Evolutionary conservation across 2,329 filamentous ascomycete genomes (phyloP).

Genomic region (Cladosporium colombiae): DNA sequence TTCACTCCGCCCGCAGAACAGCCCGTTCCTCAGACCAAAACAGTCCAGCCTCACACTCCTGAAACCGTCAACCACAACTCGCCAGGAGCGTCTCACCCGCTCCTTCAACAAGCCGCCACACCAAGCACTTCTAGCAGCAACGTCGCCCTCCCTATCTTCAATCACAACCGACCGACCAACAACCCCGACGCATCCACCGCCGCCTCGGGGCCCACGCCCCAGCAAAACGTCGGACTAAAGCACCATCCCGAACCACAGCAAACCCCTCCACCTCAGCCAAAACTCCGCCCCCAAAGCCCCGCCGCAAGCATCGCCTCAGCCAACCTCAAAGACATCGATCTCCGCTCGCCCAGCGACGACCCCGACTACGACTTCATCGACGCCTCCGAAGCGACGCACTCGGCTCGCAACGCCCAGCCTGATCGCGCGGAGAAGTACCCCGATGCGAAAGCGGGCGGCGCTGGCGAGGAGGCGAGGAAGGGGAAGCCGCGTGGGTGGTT

Average conservation of each 20-base stretch:
- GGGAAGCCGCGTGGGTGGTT: background rate
- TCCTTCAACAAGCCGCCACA: background rate
- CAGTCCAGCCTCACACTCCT: background rate
- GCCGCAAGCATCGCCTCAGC: background rate
- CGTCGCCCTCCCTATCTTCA: background rate
- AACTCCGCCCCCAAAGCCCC: background rate
- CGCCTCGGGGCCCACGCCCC: background rate
- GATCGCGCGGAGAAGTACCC: constrained; percentile 28
- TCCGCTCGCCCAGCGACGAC: constrained; percentile 20
- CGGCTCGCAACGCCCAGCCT: constrained; percentile 24
- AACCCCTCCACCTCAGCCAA: background rate
- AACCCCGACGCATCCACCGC: background rate
- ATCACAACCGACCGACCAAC: background rate
- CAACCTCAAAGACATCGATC: constrained; percentile 22
- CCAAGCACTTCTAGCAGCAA: background rate
- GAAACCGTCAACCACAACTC: background rate
- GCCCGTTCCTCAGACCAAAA: background rate
- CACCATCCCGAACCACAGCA: background rate
- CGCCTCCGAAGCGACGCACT: constrained; percentile 21
- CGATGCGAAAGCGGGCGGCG: background rate
- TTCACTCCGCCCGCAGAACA: background rate
- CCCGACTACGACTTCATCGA: constrained; percentile 24
- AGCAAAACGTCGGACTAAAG: background rate
- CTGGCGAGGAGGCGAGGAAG: background rate
- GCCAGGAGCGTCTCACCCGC: background rate